phyloP scores from a whole-genome alignment of 75 land plant species.

The Cunninghamia lanceolata region DNA sequence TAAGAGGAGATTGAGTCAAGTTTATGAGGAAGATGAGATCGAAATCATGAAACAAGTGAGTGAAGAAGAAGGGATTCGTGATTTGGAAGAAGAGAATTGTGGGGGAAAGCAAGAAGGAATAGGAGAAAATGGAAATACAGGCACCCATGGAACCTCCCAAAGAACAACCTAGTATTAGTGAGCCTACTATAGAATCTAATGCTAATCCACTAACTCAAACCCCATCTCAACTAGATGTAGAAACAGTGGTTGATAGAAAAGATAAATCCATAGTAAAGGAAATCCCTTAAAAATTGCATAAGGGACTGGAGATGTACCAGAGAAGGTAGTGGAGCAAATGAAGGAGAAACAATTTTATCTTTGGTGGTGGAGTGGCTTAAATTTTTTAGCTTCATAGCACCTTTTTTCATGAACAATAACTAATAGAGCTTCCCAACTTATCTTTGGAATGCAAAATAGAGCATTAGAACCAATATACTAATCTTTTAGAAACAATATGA shows the following conservation, averaged over 20 bases:
- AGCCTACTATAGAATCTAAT: background rate
- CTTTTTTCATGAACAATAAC: too few relatives aligned
- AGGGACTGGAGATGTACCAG: too few relatives aligned
- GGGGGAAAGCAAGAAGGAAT: conserved; percentile 18
- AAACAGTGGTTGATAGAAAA: conserved; percentile 12
- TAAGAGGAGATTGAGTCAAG: conserved; percentile 38
- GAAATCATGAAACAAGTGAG: conserved; percentile 53
- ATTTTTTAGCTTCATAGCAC: too few relatives aligned
- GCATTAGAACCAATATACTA: too few relatives aligned
- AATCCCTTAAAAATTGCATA: conserved; percentile 13
- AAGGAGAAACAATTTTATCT: too few relatives aligned
- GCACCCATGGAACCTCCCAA: background rate
- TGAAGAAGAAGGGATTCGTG: conserved; percentile 32
- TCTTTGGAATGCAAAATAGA: too few relatives aligned
- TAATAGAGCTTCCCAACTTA: too few relatives aligned
- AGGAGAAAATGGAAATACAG: background rate
- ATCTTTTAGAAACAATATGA: too few relatives aligned
- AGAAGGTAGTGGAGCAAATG: too few relatives aligned
- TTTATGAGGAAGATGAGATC: conserved; percentile 69
- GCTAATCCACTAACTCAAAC: background rate
- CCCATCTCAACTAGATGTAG: background rate
- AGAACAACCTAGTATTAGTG: background rate
- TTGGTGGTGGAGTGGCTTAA: too few relatives aligned
- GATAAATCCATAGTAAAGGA: conserved; percentile 21
- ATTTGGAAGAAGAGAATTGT: conserved; percentile 6